Percentiles rank a stretch among this genome's conserved stretches.
These are phyloP conservation scores for Chaetoceros tenuissimus DNA, from an alignment of 108 stramenopile genomes.

Conservation along the genomic window DNA sequence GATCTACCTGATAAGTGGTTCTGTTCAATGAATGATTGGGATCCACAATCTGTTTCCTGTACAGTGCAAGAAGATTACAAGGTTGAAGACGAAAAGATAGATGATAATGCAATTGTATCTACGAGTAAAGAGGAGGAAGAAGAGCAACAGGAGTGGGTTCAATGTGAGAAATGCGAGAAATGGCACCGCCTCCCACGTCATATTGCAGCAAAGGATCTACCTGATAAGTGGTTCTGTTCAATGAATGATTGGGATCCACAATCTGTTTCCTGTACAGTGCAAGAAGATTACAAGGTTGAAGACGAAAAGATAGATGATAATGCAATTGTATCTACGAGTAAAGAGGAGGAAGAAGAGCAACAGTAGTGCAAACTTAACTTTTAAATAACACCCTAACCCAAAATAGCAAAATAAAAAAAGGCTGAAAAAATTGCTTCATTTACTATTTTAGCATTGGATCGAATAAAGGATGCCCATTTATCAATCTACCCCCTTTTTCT, in stretches of 20 bases:
- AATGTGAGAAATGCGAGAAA: constrained; percentile 81
- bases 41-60: constrained; percentile 54
- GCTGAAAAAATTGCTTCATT: too few relatives aligned
- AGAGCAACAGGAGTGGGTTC: constrained; percentile 66
- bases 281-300: constrained; percentile 42
- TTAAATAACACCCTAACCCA: too few relatives aligned
- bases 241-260: constrained; percentile 81
- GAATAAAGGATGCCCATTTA: too few relatives aligned
- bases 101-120: background rate
- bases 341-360: background rate
- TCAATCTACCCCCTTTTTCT: too few relatives aligned
- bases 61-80: constrained; percentile 12
- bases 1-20: constrained; percentile 75
- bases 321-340: background rate
- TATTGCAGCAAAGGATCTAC: constrained; percentile 60
- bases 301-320: background rate
- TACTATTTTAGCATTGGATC: too few relatives aligned
- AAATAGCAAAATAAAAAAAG: too few relatives aligned
- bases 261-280: constrained; percentile 58
- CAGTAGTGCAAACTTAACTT: too few relatives aligned
- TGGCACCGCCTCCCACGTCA: constrained; percentile 64
- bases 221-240: constrained; percentile 68
- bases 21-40: constrained; percentile 73
- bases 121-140: constrained; percentile 8
- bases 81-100: background rate